These are phyloP conservation scores for Jaltomata sinuosa DNA, from an alignment of 257 asterid genomes.

Conservation along the genomic window DNA sequence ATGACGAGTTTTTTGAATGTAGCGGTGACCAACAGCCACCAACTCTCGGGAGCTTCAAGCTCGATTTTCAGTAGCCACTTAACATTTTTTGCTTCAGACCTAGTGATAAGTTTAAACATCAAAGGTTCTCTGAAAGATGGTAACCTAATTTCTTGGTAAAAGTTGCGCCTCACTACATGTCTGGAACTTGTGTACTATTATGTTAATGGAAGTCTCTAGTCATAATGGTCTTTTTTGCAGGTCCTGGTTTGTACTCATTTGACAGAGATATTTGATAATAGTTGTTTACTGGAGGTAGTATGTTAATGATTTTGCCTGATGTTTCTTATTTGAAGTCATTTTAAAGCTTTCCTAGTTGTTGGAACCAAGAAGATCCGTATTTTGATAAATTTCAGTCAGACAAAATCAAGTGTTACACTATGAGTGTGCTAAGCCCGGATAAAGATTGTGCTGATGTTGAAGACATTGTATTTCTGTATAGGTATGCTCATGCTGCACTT, in stretches of 20 bases:
- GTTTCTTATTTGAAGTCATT: slow-evolving; percentile 5
- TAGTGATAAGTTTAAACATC: neutral
- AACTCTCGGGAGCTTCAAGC: neutral
- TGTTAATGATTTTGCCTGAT: slow-evolving; percentile 1
- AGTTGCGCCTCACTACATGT: neutral
- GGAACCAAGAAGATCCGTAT: neutral
- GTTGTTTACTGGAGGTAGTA: slow-evolving; percentile 63
- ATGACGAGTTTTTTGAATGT: neutral
- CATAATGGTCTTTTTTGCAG: slow-evolving; percentile 27
- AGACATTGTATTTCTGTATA: slow-evolving; percentile 75
- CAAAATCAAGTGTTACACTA: slow-evolving; percentile 75
- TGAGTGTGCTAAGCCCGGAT: slow-evolving; percentile 89
- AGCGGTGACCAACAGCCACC: neutral
- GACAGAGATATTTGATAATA: slow-evolving; percentile 77
- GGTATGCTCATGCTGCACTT: slow-evolving; percentile 31
- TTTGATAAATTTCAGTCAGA: slow-evolving; percentile 44
- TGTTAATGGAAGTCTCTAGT: neutral
- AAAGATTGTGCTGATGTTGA: slow-evolving; percentile 46
- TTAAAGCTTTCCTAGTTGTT: slow-evolving; percentile 10
- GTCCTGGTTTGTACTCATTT: slow-evolving; percentile 89
- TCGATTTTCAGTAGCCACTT: neutral
- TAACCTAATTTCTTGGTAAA: neutral
- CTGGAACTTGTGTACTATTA: neutral
- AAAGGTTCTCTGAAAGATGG: neutral
- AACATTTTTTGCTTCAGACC: neutral